phyloP scores from a whole-genome alignment of 176 grass and related monocot genomes.

The Avena sativa region DNA sequence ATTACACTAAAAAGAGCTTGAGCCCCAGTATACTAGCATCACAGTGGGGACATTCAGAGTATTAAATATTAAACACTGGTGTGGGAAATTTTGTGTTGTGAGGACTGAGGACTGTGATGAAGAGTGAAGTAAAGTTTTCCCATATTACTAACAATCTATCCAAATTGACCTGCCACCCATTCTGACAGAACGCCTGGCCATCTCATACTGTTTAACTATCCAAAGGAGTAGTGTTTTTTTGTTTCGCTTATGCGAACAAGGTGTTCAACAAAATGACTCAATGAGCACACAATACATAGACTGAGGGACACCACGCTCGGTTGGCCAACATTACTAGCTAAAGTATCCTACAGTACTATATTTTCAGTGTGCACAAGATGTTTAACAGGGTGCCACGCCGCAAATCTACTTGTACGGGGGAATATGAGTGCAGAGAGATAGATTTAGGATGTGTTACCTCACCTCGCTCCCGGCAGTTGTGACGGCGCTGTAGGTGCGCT shows the following conservation, averaged over 20 bases:
- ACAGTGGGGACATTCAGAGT: too few relatives aligned
- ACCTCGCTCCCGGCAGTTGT: too few relatives aligned
- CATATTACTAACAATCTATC: too few relatives aligned
- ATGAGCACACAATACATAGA: not conserved
- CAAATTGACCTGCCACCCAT: too few relatives aligned
- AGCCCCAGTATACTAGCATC: too few relatives aligned
- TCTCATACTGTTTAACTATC: not conserved
- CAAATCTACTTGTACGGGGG: not conserved
- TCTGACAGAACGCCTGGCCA: not conserved
- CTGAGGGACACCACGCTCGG: not conserved
- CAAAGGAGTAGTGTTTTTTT: not conserved
- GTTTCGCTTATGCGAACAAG: not conserved
- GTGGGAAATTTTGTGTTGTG: too few relatives aligned
- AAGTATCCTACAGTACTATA: not conserved
- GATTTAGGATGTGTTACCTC: too few relatives aligned
- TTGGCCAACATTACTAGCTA: not conserved
- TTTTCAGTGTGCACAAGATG: not conserved
- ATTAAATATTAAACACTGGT: too few relatives aligned
- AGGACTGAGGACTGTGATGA: too few relatives aligned
- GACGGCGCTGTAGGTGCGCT: too few relatives aligned
- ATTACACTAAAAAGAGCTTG: too few relatives aligned
- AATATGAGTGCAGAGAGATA: not conserved
- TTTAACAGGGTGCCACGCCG: not conserved
- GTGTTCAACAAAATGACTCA: slow-evolving; percentile 10
- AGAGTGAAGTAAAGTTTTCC: not conserved